Evolutionary conservation across 306 rosid species (phyloP).

Genomic region (Ochetophila trinervis): DNA sequence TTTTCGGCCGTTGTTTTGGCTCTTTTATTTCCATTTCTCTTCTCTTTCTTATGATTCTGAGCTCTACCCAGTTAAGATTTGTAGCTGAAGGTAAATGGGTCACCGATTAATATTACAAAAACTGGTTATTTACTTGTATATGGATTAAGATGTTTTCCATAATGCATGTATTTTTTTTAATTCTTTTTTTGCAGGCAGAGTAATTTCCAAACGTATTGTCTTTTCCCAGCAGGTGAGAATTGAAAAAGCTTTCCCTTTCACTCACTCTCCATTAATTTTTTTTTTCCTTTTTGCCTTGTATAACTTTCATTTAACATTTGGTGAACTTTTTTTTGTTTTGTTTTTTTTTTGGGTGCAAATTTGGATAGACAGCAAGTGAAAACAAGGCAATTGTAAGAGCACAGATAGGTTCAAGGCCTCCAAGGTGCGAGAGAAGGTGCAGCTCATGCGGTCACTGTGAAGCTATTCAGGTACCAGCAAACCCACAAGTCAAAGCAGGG

Average conservation of each 20-base stretch:
- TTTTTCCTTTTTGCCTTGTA: not conserved
- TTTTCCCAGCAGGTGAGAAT: conserved; percentile 49
- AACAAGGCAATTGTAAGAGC: conserved; percentile 51
- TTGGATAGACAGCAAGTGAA: conserved; percentile 42
- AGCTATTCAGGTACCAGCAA: conserved; percentile 55
- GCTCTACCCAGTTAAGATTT: conserved; percentile 51
- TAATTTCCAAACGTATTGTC: conserved; percentile 29
- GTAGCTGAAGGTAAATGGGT: conserved; percentile 56
- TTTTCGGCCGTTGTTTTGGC: conserved; percentile 29
- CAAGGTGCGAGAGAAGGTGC: conserved; percentile 83
- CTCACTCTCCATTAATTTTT: not conserved
- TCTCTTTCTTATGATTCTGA: conserved; percentile 50
- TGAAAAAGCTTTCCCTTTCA: not conserved
- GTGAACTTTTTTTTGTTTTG: not conserved
- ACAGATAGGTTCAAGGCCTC: conserved; percentile 83
- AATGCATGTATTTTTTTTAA: conserved; percentile 7
- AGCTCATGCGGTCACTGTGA: conserved; percentile 69
- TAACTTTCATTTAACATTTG: not conserved
- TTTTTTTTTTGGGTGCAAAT: too few species aligned
- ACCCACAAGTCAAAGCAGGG: conserved; percentile 45
- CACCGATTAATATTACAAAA: too few species aligned
- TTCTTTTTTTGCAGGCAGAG: conserved; percentile 57
- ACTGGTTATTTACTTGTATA: too few species aligned
- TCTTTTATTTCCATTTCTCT: conserved; percentile 29
- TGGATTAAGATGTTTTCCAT: too few species aligned